These are phyloP conservation scores for Favolaschia claudopus DNA, from an alignment of 768 basidiomycete species.

Conservation along the genomic window DNA sequence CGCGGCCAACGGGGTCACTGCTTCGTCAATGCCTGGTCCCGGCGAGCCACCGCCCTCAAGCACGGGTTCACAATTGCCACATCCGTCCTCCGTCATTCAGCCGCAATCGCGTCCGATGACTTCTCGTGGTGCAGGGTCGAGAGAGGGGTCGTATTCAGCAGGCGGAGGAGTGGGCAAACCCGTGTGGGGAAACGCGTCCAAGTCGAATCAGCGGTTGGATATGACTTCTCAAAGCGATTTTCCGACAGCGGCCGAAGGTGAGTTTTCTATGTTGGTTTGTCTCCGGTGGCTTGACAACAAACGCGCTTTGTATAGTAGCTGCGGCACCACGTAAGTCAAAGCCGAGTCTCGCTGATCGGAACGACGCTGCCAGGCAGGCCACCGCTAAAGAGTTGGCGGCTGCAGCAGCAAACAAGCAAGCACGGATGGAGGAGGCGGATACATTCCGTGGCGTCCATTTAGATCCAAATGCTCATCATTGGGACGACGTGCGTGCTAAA, in stretches of 20 bases:
- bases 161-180: slow-evolving; percentile 52
- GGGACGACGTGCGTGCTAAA: slow-evolving; percentile 86
- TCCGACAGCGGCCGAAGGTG: slow-evolving; percentile 96
- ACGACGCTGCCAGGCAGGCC: slow-evolving; percentile 48
- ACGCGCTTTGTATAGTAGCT: slow-evolving; percentile 31
- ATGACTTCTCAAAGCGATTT: slow-evolving; percentile 71
- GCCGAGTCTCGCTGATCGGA: slow-evolving; percentile 34
- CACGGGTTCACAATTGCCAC: slow-evolving; percentile 8
- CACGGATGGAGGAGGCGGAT: slow-evolving; percentile 83
- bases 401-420: slow-evolving; percentile 63
- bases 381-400: slow-evolving; percentile 47
- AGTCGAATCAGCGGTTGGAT: slow-evolving; percentile 50
- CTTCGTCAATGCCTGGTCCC: slow-evolving; percentile 16
- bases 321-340: slow-evolving; percentile 45
- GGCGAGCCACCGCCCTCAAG: slow-evolving; percentile 4
- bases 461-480: slow-evolving; percentile 93
- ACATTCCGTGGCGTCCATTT: slow-evolving; percentile 94
- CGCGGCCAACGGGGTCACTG: slow-evolving; percentile 48
- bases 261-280: slow-evolving; percentile 62
- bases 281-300: slow-evolving; percentile 30
- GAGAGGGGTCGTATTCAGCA: slow-evolving; percentile 19
- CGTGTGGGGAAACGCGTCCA: slow-evolving; percentile 78
- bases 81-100: slow-evolving; percentile 7
- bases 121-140: slow-evolving; percentile 4
- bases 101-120: slow-evolving; percentile 12